Evolutionary conservation across 257 asterid species (phyloP), one percentile per base, ranked within the genome.

Genomic region (Leonotis leonurus): DNA sequence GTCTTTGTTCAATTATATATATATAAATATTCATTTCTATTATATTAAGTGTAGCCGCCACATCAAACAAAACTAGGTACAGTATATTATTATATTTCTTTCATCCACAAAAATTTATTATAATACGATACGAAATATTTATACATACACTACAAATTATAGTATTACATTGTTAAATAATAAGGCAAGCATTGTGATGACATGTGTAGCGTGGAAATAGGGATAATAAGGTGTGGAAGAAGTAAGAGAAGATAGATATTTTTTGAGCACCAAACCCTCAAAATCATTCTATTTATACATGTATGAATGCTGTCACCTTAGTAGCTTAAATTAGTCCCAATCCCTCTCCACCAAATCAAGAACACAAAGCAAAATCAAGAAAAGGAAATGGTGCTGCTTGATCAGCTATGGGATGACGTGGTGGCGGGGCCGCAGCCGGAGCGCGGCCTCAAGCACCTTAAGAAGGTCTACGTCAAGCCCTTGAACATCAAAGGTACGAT

Each of bases 361-460:
- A 18, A 8, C 5, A 12, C 8, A 0, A 2, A 8, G n/a, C 5
- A 8, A 13, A 3, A 6, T 30, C 1, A 11, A 55, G 3, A 10
- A 12, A 26, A 3, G 16, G 14, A 37, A 24, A 37, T 88, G 95
- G 94, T 84, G 70, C 80, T 91, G 62, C 81, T 91, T 0, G 98
- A 88, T 51, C 82, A 86, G 4, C 77, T 91, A 1, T 91, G 96
- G 98, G 98, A 91, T 52, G 98, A 91, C 32, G 95, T 86, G 14
- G 84, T 77, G 1, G 97, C 90, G 54, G 98, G 98, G 60, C 95
- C 95, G 62, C 83, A 61, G 63, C 97, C 97, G 61, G 90, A 88
- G 29, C 81, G 82, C 22, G 97, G 95, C 77, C 97, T 89, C 2
- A 81, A 83, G 65, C 92, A 83, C 70, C 95, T 92, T 56, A 69